Conservation (phyloP, 192 early-diverging fungal species). For the Podila epicladia region DNA sequence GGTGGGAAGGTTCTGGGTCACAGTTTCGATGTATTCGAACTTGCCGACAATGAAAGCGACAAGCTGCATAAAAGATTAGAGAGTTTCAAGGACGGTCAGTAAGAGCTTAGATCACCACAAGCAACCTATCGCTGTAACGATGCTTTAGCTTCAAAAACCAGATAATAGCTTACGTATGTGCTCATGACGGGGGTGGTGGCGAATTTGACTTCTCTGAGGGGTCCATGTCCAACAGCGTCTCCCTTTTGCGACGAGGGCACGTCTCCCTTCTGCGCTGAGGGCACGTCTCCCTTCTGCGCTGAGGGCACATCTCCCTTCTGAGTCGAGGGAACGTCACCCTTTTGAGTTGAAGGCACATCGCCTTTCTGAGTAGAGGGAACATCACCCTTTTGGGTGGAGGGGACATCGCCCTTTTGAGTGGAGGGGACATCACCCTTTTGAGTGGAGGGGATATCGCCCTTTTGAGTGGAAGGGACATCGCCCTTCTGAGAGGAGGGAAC, state of each 20-base stretch:
- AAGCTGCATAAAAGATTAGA: slow-evolving; percentile 38
- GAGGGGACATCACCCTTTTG: slow-evolving; percentile 46
- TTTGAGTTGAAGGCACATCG: slow-evolving; percentile 43
- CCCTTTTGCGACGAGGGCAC: slow-evolving; percentile 24
- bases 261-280: slow-evolving; percentile 15
- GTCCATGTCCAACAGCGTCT: slow-evolving; percentile 26
- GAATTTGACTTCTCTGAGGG: slow-evolving; percentile 86
- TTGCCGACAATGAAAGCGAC: slow-evolving; percentile 94
- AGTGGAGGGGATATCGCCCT: slow-evolving; percentile 38
- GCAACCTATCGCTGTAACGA: not conserved
- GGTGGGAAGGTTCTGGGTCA: slow-evolving; percentile 73
- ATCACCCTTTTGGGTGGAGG: slow-evolving; percentile 46
- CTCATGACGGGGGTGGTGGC: slow-evolving; percentile 93
- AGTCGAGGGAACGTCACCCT: slow-evolving; percentile 35
- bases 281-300: slow-evolving; percentile 11
- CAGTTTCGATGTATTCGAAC: slow-evolving; percentile 90
- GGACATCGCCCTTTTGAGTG: slow-evolving; percentile 41
- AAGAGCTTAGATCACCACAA: too few relatives aligned
- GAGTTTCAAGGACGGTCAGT: too few relatives aligned
- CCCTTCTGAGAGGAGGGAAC: slow-evolving; percentile 46
- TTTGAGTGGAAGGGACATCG: slow-evolving; percentile 39
- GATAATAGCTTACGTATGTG: slow-evolving; percentile 75
- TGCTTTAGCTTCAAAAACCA: not conserved
- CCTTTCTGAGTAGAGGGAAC: slow-evolving; percentile 47
- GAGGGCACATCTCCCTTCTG: slow-evolving; percentile 40